Evolutionary conservation across 2,329 filamentous ascomycete species (phyloP), one percentile per base, ranked within the genome.

Genomic region (Magnaporthiopsis rhizophila): DNA sequence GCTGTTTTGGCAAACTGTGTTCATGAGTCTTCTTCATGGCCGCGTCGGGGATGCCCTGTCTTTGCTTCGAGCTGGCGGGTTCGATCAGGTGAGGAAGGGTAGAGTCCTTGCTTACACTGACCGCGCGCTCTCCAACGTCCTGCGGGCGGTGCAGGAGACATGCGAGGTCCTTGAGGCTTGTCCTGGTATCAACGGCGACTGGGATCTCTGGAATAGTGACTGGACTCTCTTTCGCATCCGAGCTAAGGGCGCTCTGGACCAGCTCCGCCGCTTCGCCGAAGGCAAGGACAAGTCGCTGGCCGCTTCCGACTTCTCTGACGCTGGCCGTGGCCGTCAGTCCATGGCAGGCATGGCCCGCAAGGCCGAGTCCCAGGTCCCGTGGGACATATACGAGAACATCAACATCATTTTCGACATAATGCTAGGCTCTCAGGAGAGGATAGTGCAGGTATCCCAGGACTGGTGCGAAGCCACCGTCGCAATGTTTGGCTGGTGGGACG

Each of bases 401-500:
- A 86, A 89, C 68, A 87, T 86, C 15, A 78, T 97, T 7, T 97
- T 97, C 73, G 88, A 88, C 45, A 88, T 96, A 66, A 78, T 96
- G 1, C 82, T 95, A 5, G 93, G 94, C 50, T 86, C 89, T 67
- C 82, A 86, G 12, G 84, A 88, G 50, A 87, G 92, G 26, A 91
- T 97, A 63, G 79, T 96, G 66, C 84, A 87, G 60, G 86, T 87
- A 59, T 86, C 92, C 0, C 88, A 94, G 71, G 93, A 97, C 75
- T 98, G 94, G 94, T 87, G 94, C 62, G 94, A 98, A 78, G 93
- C 92, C 0, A 90, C 89, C 0, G 78, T 97, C 66, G 90, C 89
- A 1, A 79, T 98, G 62, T 88, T 93, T 38, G 88, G 90, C 7
- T 98, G 94, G 94, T 97, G 93, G 92, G 89, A 96, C 72, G 91